Evolutionary conservation across 441 rosid genomes (phyloP).

Genomic region (Erysimum cheiri): DNA sequence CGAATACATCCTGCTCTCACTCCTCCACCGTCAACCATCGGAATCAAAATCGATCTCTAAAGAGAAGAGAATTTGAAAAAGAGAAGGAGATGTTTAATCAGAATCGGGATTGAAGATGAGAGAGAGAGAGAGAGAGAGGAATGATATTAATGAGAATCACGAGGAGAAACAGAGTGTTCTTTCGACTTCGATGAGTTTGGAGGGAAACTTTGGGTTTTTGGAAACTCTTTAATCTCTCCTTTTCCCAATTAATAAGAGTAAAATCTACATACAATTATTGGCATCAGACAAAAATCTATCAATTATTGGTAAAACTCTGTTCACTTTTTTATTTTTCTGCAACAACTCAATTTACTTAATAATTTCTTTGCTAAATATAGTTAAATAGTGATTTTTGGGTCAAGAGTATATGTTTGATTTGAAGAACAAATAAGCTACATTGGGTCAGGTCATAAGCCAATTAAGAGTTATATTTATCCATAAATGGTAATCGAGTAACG

Average conservation of each 20-base stretch:
- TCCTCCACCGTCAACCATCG: conserved; percentile 37
- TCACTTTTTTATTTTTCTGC: neutral
- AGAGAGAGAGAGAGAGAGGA: neutral
- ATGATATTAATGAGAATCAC: conserved; percentile 45
- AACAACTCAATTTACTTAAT: neutral
- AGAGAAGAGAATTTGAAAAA: neutral
- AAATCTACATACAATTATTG: neutral
- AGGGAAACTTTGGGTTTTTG: conserved; percentile 41
- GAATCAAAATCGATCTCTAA: neutral
- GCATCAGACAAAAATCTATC: neutral
- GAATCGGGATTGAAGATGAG: conserved; percentile 17
- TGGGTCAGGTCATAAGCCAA: neutral
- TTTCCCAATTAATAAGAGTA: neutral
- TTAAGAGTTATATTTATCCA: conserved; percentile 1
- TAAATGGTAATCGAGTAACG: conserved; percentile 7
- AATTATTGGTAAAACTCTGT: neutral
- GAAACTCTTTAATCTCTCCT: conserved; percentile 26
- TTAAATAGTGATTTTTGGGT: neutral
- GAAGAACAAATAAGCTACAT: neutral
- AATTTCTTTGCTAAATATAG: neutral
- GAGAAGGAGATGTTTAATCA: conserved; percentile 13
- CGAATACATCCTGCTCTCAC: conserved; percentile 38
- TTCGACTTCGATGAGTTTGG: conserved; percentile 33
- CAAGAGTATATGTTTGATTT: conserved; percentile 17
- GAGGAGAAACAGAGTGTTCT: conserved; percentile 40